These are phyloP conservation scores for Coix lacrymajobi DNA, from an alignment of 176 grass and related monocot genomes.

Conservation along the genomic window DNA sequence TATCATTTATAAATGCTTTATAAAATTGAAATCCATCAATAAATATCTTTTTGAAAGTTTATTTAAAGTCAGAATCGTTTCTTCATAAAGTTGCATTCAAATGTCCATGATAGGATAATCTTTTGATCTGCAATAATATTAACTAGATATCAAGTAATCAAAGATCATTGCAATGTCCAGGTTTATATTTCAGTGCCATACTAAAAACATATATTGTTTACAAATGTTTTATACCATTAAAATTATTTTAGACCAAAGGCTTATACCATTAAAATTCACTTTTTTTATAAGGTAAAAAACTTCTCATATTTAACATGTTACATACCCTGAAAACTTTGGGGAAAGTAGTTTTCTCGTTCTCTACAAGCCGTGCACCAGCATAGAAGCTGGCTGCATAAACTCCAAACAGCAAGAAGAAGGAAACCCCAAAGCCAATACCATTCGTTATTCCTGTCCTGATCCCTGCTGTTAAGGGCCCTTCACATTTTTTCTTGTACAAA, in stretches of 20 bases:
- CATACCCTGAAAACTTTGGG: constrained; percentile 65
- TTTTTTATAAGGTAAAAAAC: background rate
- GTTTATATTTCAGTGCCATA: background rate
- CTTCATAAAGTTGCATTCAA: too few species aligned
- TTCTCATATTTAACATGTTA: background rate
- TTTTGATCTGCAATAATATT: too few species aligned
- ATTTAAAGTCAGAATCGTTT: background rate
- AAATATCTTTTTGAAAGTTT: background rate
- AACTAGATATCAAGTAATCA: too few species aligned
- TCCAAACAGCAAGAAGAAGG: constrained; percentile 49
- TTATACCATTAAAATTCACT: background rate
- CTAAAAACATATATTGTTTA: background rate
- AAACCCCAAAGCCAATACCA: constrained; percentile 69
- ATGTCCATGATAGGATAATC: too few species aligned
- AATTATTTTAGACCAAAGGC: too few species aligned
- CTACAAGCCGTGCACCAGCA: constrained; percentile 58
- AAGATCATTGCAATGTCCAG: too few species aligned
- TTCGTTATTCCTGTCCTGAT: constrained; percentile 70
- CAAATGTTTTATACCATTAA: background rate
- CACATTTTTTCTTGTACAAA: constrained; percentile 73
- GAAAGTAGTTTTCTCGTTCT: constrained; percentile 47
- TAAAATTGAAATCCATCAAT: background rate
- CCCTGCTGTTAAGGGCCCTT: constrained; percentile 60
- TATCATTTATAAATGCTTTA: background rate
- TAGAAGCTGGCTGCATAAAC: constrained; percentile 61